Evolutionary conservation across 116 monocot species (phyloP).

Genomic region (Dioscorea cayenensis): DNA sequence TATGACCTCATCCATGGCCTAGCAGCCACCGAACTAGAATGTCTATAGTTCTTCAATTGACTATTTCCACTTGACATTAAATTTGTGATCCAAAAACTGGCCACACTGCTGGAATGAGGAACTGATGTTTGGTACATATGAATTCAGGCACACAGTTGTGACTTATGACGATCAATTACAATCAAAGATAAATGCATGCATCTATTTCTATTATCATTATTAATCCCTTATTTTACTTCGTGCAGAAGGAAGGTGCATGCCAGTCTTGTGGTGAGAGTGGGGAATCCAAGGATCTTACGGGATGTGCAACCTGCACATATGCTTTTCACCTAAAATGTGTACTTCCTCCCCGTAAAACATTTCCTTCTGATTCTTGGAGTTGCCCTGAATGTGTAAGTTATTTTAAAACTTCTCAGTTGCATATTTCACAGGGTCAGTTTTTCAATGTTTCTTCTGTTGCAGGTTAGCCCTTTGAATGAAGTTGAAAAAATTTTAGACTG

Average conservation of each 20-base stretch:
- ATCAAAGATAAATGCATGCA: neutral
- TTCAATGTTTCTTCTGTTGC: constrained; percentile 10
- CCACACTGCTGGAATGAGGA: neutral
- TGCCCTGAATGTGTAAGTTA: constrained; percentile 92
- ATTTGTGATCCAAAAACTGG: neutral
- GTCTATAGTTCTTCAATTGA: neutral
- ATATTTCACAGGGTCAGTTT: neutral
- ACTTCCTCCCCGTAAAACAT: constrained; percentile 48
- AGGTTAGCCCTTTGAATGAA: constrained; percentile 75
- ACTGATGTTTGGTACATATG: neutral
- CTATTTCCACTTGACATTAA: neutral
- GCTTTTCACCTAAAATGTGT: constrained; percentile 71
- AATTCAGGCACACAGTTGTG: neutral
- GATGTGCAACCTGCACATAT: constrained; percentile 84
- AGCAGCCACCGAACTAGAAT: too few species aligned
- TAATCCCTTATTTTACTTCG: constrained; percentile 7
- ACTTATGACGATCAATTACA: neutral
- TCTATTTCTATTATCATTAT: neutral
- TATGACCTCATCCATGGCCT: too few species aligned
- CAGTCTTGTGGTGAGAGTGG: constrained; percentile 67
- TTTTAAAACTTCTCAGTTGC: neutral
- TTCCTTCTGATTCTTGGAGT: constrained; percentile 57
- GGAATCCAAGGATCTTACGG: constrained; percentile 26
- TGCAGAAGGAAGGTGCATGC: constrained; percentile 71
- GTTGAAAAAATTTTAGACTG: constrained; percentile 83